phyloP scores from a whole-genome alignment of 345 rosid genomes.

The Corchorus capsularis region DNA sequence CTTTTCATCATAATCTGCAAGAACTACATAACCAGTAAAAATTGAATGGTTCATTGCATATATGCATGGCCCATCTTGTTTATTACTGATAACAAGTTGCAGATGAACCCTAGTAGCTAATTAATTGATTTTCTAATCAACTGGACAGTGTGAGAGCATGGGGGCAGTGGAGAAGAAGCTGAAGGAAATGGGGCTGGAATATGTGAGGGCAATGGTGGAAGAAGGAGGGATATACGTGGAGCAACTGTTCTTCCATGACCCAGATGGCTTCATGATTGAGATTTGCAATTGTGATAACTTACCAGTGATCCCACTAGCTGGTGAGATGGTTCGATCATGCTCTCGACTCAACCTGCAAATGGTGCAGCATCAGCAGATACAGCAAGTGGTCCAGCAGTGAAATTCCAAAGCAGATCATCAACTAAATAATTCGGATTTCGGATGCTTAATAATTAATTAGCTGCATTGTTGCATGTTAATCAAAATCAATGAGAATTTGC shows the following conservation, averaged over 20 bases:
- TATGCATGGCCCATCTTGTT: neutral
- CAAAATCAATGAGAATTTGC: neutral
- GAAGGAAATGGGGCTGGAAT: conserved; percentile 58
- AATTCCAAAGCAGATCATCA: neutral
- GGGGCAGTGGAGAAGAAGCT: conserved; percentile 73
- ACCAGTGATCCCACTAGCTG: conserved; percentile 68
- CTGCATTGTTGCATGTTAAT: neutral
- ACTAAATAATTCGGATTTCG: neutral
- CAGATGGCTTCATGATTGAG: conserved; percentile 93
- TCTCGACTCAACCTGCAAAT: conserved; percentile 44
- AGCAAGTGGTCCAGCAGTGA: conserved; percentile 37
- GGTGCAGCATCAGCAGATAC: conserved; percentile 14
- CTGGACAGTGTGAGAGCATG: conserved; percentile 77
- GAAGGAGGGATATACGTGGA: conserved; percentile 85
- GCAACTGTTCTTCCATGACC: conserved; percentile 92
- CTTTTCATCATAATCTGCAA: neutral
- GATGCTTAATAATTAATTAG: too few relatives aligned
- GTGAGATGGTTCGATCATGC: conserved; percentile 59
- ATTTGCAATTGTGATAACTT: conserved; percentile 84
- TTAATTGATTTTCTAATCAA: neutral
- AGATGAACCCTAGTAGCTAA: neutral
- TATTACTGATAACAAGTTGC: neutral
- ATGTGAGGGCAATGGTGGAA: conserved; percentile 64
- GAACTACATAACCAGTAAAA: neutral
- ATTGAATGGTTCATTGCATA: neutral